phyloP scores from a whole-genome alignment of 805 yeast genomes.

The Yarrowia alimentaria region DNA sequence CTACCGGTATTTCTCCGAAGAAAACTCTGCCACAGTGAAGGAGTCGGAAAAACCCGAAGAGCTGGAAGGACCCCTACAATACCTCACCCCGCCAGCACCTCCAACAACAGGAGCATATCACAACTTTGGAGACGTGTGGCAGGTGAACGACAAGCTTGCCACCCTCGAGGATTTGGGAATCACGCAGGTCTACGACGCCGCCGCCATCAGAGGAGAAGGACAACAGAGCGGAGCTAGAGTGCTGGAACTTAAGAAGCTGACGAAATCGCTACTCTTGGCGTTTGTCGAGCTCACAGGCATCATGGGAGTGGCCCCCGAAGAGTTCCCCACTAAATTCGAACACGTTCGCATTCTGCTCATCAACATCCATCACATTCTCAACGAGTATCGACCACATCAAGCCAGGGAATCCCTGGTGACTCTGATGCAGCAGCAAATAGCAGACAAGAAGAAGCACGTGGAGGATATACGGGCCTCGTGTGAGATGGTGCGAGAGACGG shows the following conservation, averaged over 20 bases:
- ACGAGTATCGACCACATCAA: constrained; percentile 93
- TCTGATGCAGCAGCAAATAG: constrained; percentile 65
- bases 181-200: constrained; percentile 58
- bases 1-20: constrained; percentile 67
- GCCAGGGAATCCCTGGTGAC: constrained; percentile 84
- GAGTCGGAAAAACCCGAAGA: constrained; percentile 27
- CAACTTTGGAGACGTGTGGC: constrained; percentile 91
- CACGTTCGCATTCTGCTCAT: constrained; percentile 75
- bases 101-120: constrained; percentile 56
- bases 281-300: constrained; percentile 81
- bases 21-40: constrained; percentile 50
- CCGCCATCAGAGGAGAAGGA: constrained; percentile 33
- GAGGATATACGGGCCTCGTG: constrained; percentile 44
- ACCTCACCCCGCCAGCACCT: constrained; percentile 40
- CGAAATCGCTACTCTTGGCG: constrained; percentile 74
- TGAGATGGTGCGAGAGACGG: constrained; percentile 43
- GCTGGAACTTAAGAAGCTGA: constrained; percentile 71
- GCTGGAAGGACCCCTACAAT: constrained; percentile 29
- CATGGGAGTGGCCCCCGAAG: constrained; percentile 68
- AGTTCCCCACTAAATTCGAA: constrained; percentile 64
- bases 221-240: constrained; percentile 45
- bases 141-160: constrained; percentile 68
- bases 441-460: constrained; percentile 33
- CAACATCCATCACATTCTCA: constrained; percentile 86
- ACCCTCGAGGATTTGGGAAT: constrained; percentile 75